Conservation (phyloP, 2,329 filamentous ascomycete genomes). For the Neoarthrinium moseri region DNA sequence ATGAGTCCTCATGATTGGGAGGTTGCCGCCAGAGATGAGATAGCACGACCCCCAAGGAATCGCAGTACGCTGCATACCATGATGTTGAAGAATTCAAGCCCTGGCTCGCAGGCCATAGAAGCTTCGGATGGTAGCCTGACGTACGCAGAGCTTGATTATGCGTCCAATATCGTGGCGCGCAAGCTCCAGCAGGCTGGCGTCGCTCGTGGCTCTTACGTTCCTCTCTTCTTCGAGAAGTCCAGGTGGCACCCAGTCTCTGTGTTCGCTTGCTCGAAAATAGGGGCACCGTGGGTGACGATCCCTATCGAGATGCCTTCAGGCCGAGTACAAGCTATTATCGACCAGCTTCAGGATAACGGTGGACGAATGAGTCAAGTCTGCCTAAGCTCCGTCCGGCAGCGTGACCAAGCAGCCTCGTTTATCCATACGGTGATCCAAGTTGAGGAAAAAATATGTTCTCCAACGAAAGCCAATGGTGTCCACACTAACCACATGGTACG, state of each 20-base stretch:
- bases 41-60: not conserved
- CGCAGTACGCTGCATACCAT: not conserved
- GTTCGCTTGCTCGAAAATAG: conserved; percentile 7
- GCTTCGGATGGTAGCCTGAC: conserved; percentile 12
- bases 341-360: not conserved
- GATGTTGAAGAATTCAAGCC: not conserved
- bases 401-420: not conserved
- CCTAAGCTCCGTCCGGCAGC: not conserved
- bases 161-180: conserved; percentile 6
- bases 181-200: conserved; percentile 10
- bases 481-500: not conserved
- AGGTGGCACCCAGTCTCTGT: conserved; percentile 11
- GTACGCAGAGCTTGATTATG: conserved; percentile 7
- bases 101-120: conserved; percentile 4
- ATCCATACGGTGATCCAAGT: not conserved
- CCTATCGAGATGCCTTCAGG: not conserved
- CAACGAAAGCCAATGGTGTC: not conserved
- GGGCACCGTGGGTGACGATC: not conserved
- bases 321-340: not conserved
- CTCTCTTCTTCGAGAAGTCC: conserved; percentile 16
- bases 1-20: not conserved
- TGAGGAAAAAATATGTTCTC: not conserved
- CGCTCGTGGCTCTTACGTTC: conserved; percentile 10
- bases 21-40: not conserved
- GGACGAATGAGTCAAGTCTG: not conserved